phyloP scores from a whole-genome alignment of 1,139 yeast genomes.

The Hemisphaericaspora xylanilytica region DNA sequence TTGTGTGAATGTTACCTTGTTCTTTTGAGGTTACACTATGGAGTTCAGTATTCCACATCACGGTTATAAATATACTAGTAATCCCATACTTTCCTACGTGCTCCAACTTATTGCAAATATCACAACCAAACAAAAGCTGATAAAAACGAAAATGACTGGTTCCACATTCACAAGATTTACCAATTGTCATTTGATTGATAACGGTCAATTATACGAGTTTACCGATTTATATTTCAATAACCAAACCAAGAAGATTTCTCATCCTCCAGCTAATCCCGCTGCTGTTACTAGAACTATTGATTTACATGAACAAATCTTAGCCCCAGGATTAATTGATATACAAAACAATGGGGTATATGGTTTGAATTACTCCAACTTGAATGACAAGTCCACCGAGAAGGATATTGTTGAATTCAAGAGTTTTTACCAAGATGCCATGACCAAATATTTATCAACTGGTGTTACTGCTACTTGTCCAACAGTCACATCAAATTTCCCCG shows the following conservation, averaged over 20 bases:
- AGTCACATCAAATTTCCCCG: slow-evolving; percentile 53
- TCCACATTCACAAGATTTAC: slow-evolving; percentile 31
- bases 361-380: slow-evolving; percentile 49
- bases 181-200: slow-evolving; percentile 53
- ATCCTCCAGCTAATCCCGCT: slow-evolving; percentile 15
- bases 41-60: background rate
- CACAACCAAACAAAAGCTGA: background rate
- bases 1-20: background rate
- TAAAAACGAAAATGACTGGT: background rate
- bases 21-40: background rate
- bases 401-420: slow-evolving; percentile 32
- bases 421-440: slow-evolving; percentile 46
- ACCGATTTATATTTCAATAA: slow-evolving; percentile 49
- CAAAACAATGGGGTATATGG: slow-evolving; percentile 66
- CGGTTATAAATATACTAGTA: background rate
- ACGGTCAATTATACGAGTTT: slow-evolving; percentile 39
- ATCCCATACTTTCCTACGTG: background rate
- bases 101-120: too few relatives aligned
- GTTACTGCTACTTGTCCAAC: slow-evolving; percentile 64
- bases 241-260: slow-evolving; percentile 42
- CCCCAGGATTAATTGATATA: slow-evolving; percentile 62
- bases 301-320: slow-evolving; percentile 46
- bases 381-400: slow-evolving; percentile 31
- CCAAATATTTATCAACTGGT: slow-evolving; percentile 51
- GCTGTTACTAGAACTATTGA: slow-evolving; percentile 33